These are phyloP conservation scores for Sarcodon aspratus DNA, from an alignment of 768 basidiomycete genomes.

Conservation along the genomic window DNA sequence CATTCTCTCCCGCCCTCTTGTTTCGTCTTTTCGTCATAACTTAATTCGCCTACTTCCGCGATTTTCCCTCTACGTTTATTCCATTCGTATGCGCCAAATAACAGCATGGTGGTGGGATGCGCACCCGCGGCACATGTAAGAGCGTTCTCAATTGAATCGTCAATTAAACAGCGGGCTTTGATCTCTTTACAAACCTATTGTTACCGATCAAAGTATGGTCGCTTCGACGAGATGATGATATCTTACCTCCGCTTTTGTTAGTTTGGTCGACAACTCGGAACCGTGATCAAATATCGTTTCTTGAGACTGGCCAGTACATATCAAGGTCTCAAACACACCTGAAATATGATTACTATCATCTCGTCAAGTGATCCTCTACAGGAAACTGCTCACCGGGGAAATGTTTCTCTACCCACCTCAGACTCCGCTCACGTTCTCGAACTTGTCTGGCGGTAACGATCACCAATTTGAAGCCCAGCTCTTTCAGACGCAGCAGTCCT, in stretches of 20 bases:
- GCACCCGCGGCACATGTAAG: slow-evolving; percentile 38
- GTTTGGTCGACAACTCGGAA: slow-evolving; percentile 37
- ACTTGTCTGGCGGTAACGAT: slow-evolving; percentile 67
- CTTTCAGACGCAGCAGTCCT: slow-evolving; percentile 39
- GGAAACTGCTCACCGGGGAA: slow-evolving; percentile 39
- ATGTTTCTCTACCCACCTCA: slow-evolving; percentile 55
- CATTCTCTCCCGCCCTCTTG: slow-evolving; percentile 38
- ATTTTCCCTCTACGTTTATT: slow-evolving; percentile 44
- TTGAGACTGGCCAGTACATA: slow-evolving; percentile 69
- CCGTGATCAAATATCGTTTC: slow-evolving; percentile 29
- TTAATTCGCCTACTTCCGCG: slow-evolving; percentile 39
- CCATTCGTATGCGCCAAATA: slow-evolving; percentile 76
- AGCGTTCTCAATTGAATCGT: slow-evolving; percentile 77
- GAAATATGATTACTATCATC: not conserved
- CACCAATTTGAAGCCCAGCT: slow-evolving; percentile 57
- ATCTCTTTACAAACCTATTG: slow-evolving; percentile 52
- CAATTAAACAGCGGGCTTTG: slow-evolving; percentile 56
- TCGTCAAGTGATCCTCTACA: not conserved
- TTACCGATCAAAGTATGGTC: not conserved
- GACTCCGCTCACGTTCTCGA: slow-evolving; percentile 42
- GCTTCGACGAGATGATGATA: not conserved
- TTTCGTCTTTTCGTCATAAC: slow-evolving; percentile 38
- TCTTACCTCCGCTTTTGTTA: slow-evolving; percentile 61
- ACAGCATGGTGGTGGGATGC: slow-evolving; percentile 45
- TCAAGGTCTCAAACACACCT: slow-evolving; percentile 45